Conservation (phyloP, 306 rosid species). For the Quercus alba region DNA sequence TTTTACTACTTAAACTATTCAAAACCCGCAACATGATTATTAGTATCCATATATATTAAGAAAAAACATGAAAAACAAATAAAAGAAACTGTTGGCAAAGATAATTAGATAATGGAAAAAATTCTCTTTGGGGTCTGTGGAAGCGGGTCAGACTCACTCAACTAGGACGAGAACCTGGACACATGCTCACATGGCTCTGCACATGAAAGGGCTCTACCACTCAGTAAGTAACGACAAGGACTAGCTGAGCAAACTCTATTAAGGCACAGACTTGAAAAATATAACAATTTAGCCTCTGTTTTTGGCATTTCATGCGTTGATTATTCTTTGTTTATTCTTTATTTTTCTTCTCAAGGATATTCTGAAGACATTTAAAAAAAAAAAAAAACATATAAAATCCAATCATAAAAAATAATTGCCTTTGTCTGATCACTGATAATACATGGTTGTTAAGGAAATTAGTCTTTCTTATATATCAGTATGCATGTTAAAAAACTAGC, state of each 20-base stretch:
- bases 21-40: not conserved
- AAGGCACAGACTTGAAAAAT: conserved; percentile 10
- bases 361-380: not conserved
- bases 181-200: conserved; percentile 84
- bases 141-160: conserved; percentile 19
- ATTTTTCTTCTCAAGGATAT: not conserved
- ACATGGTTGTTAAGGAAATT: not conserved
- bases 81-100: not conserved
- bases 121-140: conserved; percentile 33
- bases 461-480: not conserved
- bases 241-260: conserved; percentile 16
- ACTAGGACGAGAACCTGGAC: conserved; percentile 39
- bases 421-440: not conserved
- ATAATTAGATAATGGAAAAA: conserved; percentile 6
- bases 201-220: conserved; percentile 44
- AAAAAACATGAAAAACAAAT: not conserved
- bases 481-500: not conserved
- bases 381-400: not conserved
- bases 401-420: not conserved
- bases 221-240: conserved; percentile 38
- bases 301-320: not conserved
- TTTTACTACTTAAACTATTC: rapidly evolving
- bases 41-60: not conserved
- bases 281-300: conserved; percentile 23
- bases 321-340: not conserved